These are phyloP conservation scores for Diplodia sapinea DNA, from an alignment of 2,329 filamentous ascomycete species.

Conservation along the genomic window DNA sequence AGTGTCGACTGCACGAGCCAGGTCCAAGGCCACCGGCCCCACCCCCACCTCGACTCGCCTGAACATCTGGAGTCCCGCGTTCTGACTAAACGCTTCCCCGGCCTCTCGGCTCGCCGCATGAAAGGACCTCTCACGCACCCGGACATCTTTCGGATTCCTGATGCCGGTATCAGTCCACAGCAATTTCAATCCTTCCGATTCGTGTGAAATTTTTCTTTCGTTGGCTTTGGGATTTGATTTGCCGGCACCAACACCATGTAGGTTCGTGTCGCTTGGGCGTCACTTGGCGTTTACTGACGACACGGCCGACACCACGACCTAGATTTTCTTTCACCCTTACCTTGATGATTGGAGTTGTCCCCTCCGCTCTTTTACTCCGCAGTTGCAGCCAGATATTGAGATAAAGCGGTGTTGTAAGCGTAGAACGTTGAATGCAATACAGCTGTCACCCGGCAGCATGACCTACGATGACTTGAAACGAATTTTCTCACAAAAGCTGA, in stretches of 20 bases:
- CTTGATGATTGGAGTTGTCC: background rate
- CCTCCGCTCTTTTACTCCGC: rapidly evolving
- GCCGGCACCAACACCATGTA: background rate
- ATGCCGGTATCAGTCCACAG: background rate
- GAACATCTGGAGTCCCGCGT: constrained; percentile 2
- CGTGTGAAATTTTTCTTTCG: background rate
- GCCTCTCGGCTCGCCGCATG: background rate
- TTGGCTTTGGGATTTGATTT: background rate
- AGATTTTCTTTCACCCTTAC: background rate
- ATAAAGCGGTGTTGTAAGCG: too few species aligned
- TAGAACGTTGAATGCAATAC: too few species aligned
- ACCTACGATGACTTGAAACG: too few species aligned
- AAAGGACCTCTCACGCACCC: background rate
- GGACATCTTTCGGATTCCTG: background rate
- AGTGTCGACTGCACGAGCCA: background rate
- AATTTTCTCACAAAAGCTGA: too few species aligned
- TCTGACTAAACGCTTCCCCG: background rate
- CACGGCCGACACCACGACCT: too few species aligned
- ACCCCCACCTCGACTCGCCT: constrained; percentile 1
- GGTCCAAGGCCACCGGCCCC: background rate
- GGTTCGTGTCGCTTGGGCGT: background rate
- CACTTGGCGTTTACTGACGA: background rate
- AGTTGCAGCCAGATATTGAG: too few species aligned
- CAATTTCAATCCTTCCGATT: background rate
- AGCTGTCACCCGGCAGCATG: too few species aligned